Percentiles rank a stretch among this genome's conserved stretches.
These are phyloP conservation scores for Fusarium caatingaense DNA, from an alignment of 2,329 filamentous ascomycete genomes.

Conservation along the genomic window DNA sequence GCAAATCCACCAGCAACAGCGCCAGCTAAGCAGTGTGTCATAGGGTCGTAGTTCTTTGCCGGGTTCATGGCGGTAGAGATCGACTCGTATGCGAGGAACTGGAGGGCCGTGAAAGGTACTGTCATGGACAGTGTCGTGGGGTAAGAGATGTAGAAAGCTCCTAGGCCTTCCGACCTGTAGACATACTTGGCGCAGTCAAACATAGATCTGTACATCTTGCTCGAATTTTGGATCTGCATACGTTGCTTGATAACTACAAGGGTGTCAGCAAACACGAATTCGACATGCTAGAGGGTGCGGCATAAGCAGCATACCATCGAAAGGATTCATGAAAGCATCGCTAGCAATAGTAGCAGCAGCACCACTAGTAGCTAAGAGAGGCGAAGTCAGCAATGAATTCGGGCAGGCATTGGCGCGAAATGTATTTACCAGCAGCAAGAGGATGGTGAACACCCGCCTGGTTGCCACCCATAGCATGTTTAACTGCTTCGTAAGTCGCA, in stretches of 20 bases:
- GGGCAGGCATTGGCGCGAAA: background rate
- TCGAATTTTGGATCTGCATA: conserved; percentile 98
- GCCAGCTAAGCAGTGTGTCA: conserved; percentile 93
- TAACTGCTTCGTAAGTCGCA: conserved; percentile 96
- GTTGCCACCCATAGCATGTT: conserved; percentile 95
- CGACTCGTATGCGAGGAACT: conserved; percentile 98
- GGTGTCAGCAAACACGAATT: conserved; percentile 7
- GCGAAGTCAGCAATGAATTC: conserved; percentile 18
- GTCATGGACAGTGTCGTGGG: conserved; percentile 99
- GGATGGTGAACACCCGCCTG: conserved; percentile 89
- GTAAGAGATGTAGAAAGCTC: conserved; percentile 98
- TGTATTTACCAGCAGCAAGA: conserved; percentile 81
- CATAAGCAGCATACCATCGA: conserved; percentile 79
- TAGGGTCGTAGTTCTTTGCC: conserved; percentile 84
- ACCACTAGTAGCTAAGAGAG: conserved; percentile 80
- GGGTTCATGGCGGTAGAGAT: conserved; percentile 95
- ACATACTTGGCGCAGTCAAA: conserved; percentile 88
- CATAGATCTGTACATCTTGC: conserved; percentile 85
- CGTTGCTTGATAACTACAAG: conserved; percentile 93
- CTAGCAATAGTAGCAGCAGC: conserved; percentile 96
- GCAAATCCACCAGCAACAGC: conserved; percentile 93
- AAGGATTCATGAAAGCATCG: conserved; percentile 99
- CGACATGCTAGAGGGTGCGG: background rate
- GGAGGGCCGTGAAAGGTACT: conserved; percentile 94
- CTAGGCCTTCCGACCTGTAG: conserved; percentile 86